Conservation (phyloP, 1,284 basidiomycete genomes). For the Malassezia yamatoensis region DNA sequence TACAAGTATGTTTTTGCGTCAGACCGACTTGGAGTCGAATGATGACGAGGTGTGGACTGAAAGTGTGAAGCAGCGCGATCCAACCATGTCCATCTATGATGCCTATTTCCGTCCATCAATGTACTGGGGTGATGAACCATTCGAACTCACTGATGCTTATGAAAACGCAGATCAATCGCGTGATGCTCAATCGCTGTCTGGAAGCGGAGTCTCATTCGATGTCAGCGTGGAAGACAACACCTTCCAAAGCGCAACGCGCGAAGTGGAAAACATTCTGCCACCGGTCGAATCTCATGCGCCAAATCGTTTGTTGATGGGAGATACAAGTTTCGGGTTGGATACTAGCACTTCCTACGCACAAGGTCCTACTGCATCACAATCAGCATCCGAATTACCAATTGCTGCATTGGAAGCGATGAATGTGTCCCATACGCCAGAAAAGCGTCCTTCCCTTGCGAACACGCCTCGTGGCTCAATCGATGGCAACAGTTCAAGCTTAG, state of each 20-base stretch:
- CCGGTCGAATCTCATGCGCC: constrained; percentile 14
- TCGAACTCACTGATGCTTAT: not conserved
- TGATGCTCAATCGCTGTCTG: not conserved
- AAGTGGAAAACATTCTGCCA: constrained; percentile 26
- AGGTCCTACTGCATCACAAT: too few species aligned
- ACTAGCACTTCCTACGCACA: not conserved
- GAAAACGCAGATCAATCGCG: not conserved
- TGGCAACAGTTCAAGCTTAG: not conserved
- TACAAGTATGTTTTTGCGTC: not conserved
- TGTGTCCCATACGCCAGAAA: not conserved
- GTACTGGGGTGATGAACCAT: not conserved
- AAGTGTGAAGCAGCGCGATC: not conserved
- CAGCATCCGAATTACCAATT: not conserved
- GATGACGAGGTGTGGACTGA: not conserved
- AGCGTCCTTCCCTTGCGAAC: not conserved
- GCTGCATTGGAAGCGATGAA: not conserved
- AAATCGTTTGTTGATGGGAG: not conserved
- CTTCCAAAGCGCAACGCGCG: constrained; percentile 19
- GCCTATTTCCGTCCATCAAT: constrained; percentile 12
- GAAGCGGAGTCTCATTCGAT: not conserved
- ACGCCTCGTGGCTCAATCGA: not conserved
- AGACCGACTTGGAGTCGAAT: not conserved
- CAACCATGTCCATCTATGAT: constrained; percentile 15
- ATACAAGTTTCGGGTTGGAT: not conserved
- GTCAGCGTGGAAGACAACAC: not conserved